Conservation (phyloP, 2,329 filamentous ascomycete genomes). For the Hortaea sp. region DNA sequence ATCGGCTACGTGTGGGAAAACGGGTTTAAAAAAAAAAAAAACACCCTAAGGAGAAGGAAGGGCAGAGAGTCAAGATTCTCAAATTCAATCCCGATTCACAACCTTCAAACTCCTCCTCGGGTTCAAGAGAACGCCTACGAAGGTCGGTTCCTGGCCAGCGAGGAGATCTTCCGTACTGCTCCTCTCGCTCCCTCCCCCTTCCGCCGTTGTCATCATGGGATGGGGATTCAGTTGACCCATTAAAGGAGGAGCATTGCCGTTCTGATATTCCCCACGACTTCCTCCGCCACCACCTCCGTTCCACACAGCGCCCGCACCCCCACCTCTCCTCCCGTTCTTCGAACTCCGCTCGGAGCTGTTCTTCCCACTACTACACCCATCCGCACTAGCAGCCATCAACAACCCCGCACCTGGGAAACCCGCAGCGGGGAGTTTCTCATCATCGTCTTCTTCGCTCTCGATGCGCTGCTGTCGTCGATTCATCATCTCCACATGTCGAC, state of each 20-base stretch:
- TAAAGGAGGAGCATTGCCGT: no score
- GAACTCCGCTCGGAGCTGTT: constrained; percentile 21
- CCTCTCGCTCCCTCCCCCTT: constrained; percentile 32
- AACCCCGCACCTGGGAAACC: constrained; percentile 18
- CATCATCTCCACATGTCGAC: constrained; percentile 53
- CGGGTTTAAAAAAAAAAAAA: no score
- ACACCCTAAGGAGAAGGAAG: no score
- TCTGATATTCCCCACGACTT: constrained; percentile 10
- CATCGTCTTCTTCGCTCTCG: constrained; percentile 2
- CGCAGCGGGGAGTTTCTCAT: constrained; percentile 16
- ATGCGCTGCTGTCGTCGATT: constrained; percentile 45
- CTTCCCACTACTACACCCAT: constrained; percentile 1
- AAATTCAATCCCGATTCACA: constrained; percentile 52
- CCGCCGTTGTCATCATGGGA: constrained; percentile 6
- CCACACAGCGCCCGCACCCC: constrained; percentile 15
- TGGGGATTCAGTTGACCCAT: no score
- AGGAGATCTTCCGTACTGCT: constrained; percentile 50
- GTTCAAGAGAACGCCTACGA: constrained; percentile 56
- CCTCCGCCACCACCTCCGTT: constrained; percentile 17
- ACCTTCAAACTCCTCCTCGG: constrained; percentile 59
- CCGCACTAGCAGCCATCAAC: neutral
- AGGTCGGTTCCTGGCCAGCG: constrained; percentile 56
- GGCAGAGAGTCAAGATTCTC: no score
- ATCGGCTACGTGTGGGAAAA: no score
- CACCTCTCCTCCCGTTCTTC: constrained; percentile 23